These are phyloP conservation scores for Mycotypha africana DNA, from an alignment of 371 early-diverging fungal genomes.

Conservation along the genomic window DNA sequence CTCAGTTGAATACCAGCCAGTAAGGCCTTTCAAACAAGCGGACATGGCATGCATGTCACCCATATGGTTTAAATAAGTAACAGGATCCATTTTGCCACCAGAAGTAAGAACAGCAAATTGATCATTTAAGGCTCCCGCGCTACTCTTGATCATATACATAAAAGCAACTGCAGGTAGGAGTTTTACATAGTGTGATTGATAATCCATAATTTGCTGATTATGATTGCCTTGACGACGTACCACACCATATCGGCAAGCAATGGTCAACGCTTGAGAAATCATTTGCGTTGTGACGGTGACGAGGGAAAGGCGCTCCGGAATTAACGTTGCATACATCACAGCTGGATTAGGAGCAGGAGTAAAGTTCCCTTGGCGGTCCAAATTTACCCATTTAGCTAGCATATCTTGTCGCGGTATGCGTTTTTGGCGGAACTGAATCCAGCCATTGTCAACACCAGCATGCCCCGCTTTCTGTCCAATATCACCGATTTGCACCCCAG, in stretches of 20 bases:
- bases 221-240: conserved; percentile 61
- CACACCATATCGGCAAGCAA: conserved; percentile 65
- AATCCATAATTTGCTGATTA: conserved; percentile 68
- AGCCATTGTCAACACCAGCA: conserved; percentile 87
- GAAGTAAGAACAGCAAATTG: conserved; percentile 32
- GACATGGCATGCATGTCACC: conserved; percentile 60
- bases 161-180: conserved; percentile 55
- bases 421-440: conserved; percentile 87
- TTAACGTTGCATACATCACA: conserved; percentile 60
- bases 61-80: conserved; percentile 46
- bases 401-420: conserved; percentile 83
- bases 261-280: conserved; percentile 53
- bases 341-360: conserved; percentile 51
- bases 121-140: conserved; percentile 14
- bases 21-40: conserved; percentile 49
- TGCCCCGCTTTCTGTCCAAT: conserved; percentile 79
- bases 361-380: conserved; percentile 58
- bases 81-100: conserved; percentile 37
- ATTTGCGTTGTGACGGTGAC: conserved; percentile 29
- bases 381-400: conserved; percentile 66
- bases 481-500: conserved; percentile 81
- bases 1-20: conserved; percentile 58
- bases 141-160: conserved; percentile 41
- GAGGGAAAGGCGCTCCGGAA: conserved; percentile 59
- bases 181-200: conserved; percentile 56